Evolutionary conservation across 2,329 filamentous ascomycete species (phyloP), one percentile per base, ranked within the genome.

Genomic region (Aspergillus pseudotamarii): DNA sequence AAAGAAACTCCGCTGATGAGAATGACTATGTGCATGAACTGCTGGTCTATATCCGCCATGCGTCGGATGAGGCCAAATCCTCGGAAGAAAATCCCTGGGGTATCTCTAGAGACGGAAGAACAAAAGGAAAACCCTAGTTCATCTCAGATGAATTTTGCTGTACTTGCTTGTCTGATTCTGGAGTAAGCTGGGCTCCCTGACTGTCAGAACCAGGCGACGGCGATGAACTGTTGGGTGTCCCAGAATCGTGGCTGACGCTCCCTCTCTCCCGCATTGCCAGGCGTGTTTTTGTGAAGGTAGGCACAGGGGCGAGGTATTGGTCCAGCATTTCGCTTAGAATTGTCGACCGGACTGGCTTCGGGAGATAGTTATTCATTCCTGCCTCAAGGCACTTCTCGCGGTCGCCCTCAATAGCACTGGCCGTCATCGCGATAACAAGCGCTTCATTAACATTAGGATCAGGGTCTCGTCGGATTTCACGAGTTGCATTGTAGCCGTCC

Each of bases 391-490:
- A 97, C 79, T 96, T 97, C 76, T 98, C 94, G 55, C 94, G 86
- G 75, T 98, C 94, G 21, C 94, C 94, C 75, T 95, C 91, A 65
- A 98, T 98, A 3, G 94, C 94, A 30, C 90, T 94, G 1, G 94
- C 94, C 1, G 94, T 98, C 94, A 98, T 97, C 60, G 94, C 94
- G 70, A 98, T 97, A 56, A 98, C 91, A n/a, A 97, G 83, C 1
- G 96, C 88, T 67, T 92, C 89, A 58, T 92, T 86, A 12, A 98
- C 92, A 9, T 86, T 86, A 41, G 93, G 89, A 63, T 93, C 86
- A 0, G 87, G 76, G 75, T 97, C 93, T 69, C 88, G 87, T 11
- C 94, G 89, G 51, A 97, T 88, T 62, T 93, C 85, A 68, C 91
- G 90, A 0, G 94, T 97, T 1, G 94, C 93, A 77, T 96, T 91